phyloP scores from a whole-genome alignment of 352 stramenopile species.

The Sclerospora graminicola region DNA sequence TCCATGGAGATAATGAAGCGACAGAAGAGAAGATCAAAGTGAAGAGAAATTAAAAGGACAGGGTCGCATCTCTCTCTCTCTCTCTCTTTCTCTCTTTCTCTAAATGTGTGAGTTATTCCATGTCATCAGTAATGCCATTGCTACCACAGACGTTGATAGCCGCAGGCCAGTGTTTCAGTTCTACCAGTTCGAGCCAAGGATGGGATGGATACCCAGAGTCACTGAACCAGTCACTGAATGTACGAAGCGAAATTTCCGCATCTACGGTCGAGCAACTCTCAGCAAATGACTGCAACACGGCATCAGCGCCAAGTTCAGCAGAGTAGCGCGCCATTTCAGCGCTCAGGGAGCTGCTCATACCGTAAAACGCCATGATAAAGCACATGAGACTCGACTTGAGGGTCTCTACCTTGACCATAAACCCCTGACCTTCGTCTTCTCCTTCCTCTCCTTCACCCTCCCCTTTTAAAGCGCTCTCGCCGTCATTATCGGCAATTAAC shows the following conservation, averaged over 20 bases:
- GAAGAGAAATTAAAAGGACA: slow-evolving; percentile 5
- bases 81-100: slow-evolving; percentile 6
- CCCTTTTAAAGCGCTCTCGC: slow-evolving; percentile 8
- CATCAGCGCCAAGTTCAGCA: slow-evolving; percentile 50
- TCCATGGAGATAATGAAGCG: slow-evolving; percentile 40
- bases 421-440: slow-evolving; percentile 5
- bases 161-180: slow-evolving; percentile 69
- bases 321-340: slow-evolving; percentile 64
- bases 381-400: slow-evolving; percentile 57
- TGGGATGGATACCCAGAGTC: slow-evolving; percentile 50
- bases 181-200: slow-evolving; percentile 71
- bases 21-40: slow-evolving; percentile 10
- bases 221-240: slow-evolving; percentile 73
- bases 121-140: slow-evolving; percentile 24
- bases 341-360: slow-evolving; percentile 68
- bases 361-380: slow-evolving; percentile 80
- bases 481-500: slow-evolving; percentile 27
- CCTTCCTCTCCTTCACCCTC: slow-evolving; percentile 14
- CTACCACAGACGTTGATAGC: slow-evolving; percentile 59
- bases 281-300: slow-evolving; percentile 53
- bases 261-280: slow-evolving; percentile 19
- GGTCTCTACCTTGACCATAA: slow-evolving; percentile 38
- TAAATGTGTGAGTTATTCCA: slow-evolving; percentile 4
- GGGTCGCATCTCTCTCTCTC: neutral
- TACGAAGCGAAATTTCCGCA: slow-evolving; percentile 38